A percentile compares a stretch with the other conserved stretches of the same genome.
phyloP scores from a whole-genome alignment of 345 rosid species.

The Acer negundo region DNA sequence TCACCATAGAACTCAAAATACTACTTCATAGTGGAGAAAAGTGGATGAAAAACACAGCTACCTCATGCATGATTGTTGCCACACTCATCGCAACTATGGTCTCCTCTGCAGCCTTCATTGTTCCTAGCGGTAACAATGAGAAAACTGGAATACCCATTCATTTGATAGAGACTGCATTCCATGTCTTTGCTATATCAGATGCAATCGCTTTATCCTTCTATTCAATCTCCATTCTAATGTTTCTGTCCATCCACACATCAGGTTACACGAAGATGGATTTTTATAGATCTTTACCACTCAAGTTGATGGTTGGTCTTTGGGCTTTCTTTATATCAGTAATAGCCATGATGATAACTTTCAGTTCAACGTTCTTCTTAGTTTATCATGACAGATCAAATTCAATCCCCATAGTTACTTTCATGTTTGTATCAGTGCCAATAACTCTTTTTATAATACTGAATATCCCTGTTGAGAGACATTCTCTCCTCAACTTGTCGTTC shows the following conservation, averaged over 20 bases:
- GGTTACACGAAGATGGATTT: background rate
- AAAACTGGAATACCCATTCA: no score
- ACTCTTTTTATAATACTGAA: no score
- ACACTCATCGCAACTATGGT: constrained; percentile 9
- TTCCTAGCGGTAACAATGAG: background rate
- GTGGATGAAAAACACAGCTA: background rate
- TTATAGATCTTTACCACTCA: background rate
- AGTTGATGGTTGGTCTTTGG: background rate
- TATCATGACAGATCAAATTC: no score
- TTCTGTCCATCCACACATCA: constrained; percentile 7
- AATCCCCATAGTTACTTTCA: no score
- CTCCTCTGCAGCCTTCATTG: background rate
- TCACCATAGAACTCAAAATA: background rate
- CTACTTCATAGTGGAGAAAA: background rate
- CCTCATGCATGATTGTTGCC: constrained; percentile 2
- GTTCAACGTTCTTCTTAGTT: no score
- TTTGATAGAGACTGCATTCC: no score
- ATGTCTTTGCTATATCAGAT: background rate
- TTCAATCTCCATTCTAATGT: constrained; percentile 7
- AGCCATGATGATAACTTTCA: no score
- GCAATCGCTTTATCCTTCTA: background rate
- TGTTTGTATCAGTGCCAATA: no score
- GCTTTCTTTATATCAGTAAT: no score
- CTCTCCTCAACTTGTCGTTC: no score
- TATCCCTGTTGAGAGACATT: no score